Conservation (phyloP, 1,284 basidiomycete genomes). For the Ganoderma lingzhi region DNA sequence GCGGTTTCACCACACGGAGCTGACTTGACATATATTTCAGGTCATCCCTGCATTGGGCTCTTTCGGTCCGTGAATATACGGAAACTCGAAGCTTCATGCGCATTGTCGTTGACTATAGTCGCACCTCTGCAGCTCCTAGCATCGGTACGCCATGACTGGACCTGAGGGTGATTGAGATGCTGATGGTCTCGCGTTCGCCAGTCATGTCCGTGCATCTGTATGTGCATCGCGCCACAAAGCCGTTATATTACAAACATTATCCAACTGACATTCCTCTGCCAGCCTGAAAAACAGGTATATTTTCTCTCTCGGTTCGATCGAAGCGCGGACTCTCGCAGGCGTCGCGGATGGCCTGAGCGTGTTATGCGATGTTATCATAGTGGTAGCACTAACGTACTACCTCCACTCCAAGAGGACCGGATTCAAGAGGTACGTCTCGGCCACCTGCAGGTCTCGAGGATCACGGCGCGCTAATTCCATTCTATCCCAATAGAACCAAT, state of each 20-base stretch:
- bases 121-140: not conserved
- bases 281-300: not conserved
- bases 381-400: not conserved
- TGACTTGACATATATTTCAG: not conserved
- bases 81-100: not conserved
- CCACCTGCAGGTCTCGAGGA: not conserved
- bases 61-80: not conserved
- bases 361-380: not conserved
- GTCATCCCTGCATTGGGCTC: not conserved
- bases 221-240: not conserved
- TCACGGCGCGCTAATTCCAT: not conserved
- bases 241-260: not conserved
- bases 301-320: not conserved
- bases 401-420: not conserved
- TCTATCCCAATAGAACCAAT: not conserved
- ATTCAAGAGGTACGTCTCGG: not conserved
- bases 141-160: not conserved
- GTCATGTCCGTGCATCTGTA: not conserved
- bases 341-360: not conserved
- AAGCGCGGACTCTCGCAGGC: not conserved
- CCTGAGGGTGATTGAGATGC: not conserved
- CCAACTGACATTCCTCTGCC: not conserved
- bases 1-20: not conserved
- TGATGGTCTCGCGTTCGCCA: not conserved
- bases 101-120: not conserved